Evolutionary conservation across 2,329 filamentous ascomycete species (phyloP), one percentile per base, ranked within the genome.

Genomic region (Berkeleyomyces rouxiae): DNA sequence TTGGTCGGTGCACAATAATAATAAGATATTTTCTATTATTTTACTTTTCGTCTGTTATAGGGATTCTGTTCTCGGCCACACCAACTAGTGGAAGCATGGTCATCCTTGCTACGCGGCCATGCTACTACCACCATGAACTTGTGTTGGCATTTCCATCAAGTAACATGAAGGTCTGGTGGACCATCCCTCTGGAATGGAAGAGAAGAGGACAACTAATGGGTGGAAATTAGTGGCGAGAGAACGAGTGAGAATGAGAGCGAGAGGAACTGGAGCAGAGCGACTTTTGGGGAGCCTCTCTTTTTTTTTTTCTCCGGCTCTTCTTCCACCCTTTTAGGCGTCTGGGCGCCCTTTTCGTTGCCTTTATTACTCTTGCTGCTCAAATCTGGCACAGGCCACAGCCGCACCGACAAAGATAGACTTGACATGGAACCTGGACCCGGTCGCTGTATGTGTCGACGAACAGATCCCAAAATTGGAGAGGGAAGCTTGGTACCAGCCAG

Each of bases 351-450:
- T 23, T 23, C 23, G 23, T 23, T 23, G 2, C 23, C 44, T 6
- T 16, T 7, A 11, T 16, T 16, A 7, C 44, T n/a, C 44, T n/a
- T 16, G 11, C 31, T 9, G 47, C 47, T 51, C 31, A 2, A 10
- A 31, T 37, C 33, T 39, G 36, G 33, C 51, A 55, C 51, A 55
- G 51, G 39, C 51, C 51, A 55, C 51, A 55, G 51, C 33, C 51
- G 51, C 51, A 55, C 51, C 51, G 51, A 55, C 51, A 55, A 55
- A 55, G 51, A 55, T 55, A 55, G 51, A 55, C 51, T 55, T 55
- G 51, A 55, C 51, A 55, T 55, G 33, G 51, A 55, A 55, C 51
- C 33, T 55, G 51, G 51, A 37, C 51, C 51, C n/a, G 13, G 51
- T 55, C 31, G 23, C 31, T 55, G 51, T 39, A 55, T 55, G 49